A percentile compares a stretch with the other conserved stretches of the same genome.
Conservation (phyloP, 257 asterid genomes). For the Capsicum chinense region DNA sequence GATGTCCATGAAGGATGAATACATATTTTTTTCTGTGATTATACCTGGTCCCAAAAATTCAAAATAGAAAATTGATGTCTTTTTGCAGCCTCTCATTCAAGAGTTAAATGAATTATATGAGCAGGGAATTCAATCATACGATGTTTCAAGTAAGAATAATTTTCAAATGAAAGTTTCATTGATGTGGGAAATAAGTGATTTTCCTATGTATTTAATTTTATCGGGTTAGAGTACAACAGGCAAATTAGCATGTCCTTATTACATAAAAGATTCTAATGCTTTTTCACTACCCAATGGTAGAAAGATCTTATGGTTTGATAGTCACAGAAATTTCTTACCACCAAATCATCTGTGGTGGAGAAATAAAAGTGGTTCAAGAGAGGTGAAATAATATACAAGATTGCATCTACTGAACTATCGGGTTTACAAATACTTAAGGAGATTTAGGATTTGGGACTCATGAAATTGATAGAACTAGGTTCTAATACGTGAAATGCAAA, state of each 20-base stretch:
- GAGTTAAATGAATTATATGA: too few relatives aligned
- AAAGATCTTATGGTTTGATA: too few relatives aligned
- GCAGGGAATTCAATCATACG: background rate
- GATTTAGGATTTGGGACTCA: background rate
- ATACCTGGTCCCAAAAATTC: background rate
- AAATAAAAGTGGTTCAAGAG: too few relatives aligned
- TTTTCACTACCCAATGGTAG: too few relatives aligned
- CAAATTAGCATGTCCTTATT: background rate
- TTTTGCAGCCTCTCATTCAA: background rate
- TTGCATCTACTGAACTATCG: background rate
- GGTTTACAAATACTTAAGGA: background rate
- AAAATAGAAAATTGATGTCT: background rate
- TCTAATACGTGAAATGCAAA: background rate
- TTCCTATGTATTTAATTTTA: background rate
- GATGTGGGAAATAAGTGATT: background rate
- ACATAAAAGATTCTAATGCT: background rate
- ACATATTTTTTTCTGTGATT: background rate
- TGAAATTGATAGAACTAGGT: background rate
- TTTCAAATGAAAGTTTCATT: background rate
- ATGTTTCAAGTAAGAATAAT: conserved; percentile 3
- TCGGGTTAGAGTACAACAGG: background rate
- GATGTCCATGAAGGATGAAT: background rate
- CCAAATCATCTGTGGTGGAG: too few relatives aligned
- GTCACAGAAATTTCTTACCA: too few relatives aligned
- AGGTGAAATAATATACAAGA: background rate